Evolutionary conservation across 345 rosid species (phyloP), one percentile per base, ranked within the genome.

Genomic region (Acer negundo): DNA sequence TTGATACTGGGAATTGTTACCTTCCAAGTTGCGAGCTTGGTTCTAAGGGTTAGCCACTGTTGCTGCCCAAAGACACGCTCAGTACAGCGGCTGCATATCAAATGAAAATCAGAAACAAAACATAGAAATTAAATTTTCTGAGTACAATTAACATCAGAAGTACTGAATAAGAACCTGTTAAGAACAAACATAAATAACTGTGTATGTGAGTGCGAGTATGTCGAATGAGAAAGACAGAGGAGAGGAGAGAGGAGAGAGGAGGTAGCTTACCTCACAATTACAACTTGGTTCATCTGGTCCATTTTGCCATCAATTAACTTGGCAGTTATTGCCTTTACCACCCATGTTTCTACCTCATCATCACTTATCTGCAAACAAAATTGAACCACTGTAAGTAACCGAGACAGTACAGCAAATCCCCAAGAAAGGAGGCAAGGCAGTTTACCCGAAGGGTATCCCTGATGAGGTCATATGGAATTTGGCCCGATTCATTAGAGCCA

Each of bases 261-360:
- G 40, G 31, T 13, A 75, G 35, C 77, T 42, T 90, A 85, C 99
- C 97, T 93, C 83, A 93, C 96, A 71, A 90, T 75, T 67, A 92
- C 86, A 78, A 84, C 89, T 86, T 90, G 86, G 85, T 93, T 95
- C 98, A 93, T 87, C 86, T 95, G 98, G 82, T 95, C 96, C 89
- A 95, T 93, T 83, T 90, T 93, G 81, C 97, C 91, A 59, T 87
- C 93, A 58, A 92, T 74, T 82, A 95, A 80, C 84, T 95, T 91
- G 0, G 95, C 90, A 38, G 93, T 89, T 82, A 88, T 89, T 61
- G 99, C 97, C 88, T 87, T 95, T 6, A 93, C 97, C 68, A 95
- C 87, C 98, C 99, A 93, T 47, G 80, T 31, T 80, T 95, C 98
- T 63, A 93, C 92, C 80, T 92, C 98, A 80, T 90, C 90, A n/a